Evolutionary conservation across 2,329 filamentous ascomycete species (phyloP).

Genomic region (Pestalotiopsis sp.): DNA sequence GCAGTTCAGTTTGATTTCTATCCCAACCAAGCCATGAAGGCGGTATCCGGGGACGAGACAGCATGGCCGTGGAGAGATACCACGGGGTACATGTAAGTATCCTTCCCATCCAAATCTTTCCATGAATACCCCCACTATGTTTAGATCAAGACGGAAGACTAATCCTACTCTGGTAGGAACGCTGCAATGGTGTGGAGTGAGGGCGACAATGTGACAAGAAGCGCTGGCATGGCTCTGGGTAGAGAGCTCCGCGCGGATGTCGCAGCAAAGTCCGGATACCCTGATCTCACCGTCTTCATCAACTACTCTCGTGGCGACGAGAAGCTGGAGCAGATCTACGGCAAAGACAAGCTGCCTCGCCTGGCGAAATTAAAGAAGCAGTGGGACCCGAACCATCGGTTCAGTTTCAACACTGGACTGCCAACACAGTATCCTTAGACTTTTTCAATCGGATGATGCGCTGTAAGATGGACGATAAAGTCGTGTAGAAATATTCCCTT

Average conservation of each 20-base stretch:
- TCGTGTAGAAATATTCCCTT: no score
- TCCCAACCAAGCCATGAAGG: not conserved
- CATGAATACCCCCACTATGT: not conserved
- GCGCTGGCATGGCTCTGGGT: not conserved
- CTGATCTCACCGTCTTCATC: not conserved
- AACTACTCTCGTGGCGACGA: not conserved
- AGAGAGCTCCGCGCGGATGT: not conserved
- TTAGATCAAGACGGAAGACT: not conserved
- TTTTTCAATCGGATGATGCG: not conserved
- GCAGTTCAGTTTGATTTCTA: not conserved
- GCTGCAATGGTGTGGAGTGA: not conserved
- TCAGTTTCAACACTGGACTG: conserved; percentile 1
- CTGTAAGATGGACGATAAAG: no score
- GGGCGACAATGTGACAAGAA: not conserved
- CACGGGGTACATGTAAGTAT: not conserved
- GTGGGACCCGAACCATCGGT: not conserved
- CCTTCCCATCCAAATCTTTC: not conserved
- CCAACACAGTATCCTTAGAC: not conserved
- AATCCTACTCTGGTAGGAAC: not conserved
- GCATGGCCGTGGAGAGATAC: not conserved
- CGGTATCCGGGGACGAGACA: not conserved
- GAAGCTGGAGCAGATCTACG: not conserved
- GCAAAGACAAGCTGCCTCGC: not conserved
- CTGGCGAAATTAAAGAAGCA: not conserved
- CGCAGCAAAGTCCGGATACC: not conserved